Conservation (phyloP, 2,329 filamentous ascomycete genomes). For the Rhexocercosporidium sp. region DNA sequence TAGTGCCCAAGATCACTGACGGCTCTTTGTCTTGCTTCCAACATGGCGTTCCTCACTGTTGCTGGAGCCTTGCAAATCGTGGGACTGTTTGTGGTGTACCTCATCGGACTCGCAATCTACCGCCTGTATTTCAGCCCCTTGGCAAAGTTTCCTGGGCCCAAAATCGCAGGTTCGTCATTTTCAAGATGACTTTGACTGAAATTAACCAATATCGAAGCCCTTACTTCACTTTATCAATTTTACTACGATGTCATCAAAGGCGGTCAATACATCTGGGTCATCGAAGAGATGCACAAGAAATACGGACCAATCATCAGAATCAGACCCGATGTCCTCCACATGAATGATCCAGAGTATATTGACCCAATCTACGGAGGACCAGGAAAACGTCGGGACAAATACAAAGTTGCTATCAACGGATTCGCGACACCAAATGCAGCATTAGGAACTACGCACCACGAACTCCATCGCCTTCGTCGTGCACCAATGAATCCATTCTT, state of each 20-base stretch:
- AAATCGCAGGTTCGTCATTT: neutral
- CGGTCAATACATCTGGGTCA: neutral
- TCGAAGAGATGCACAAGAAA: constrained; percentile 44
- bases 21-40: too few relatives aligned
- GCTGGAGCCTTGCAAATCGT: neutral
- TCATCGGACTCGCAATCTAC: constrained; percentile 8
- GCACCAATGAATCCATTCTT: constrained; percentile 24
- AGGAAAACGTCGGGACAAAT: constrained; percentile 27
- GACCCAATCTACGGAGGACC: constrained; percentile 36
- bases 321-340: constrained; percentile 42
- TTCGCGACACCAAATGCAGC: constrained; percentile 3
- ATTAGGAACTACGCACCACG: constrained; percentile 18
- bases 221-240: neutral
- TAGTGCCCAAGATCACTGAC: too few relatives aligned
- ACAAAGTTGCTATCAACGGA: constrained; percentile 10
- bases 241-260: constrained; percentile 7
- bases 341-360: constrained; percentile 40
- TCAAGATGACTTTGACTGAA: too few relatives aligned
- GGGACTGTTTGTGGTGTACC: neutral
- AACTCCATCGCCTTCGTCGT: constrained; percentile 16
- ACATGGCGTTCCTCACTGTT: neutral
- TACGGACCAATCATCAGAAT: constrained; percentile 44
- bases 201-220: neutral
- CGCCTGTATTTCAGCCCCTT: constrained; percentile 24
- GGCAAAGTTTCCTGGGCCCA: constrained; percentile 28